Conservation (phyloP, 2,329 filamentous ascomycete genomes). For the Aspergillus alliaceus region DNA sequence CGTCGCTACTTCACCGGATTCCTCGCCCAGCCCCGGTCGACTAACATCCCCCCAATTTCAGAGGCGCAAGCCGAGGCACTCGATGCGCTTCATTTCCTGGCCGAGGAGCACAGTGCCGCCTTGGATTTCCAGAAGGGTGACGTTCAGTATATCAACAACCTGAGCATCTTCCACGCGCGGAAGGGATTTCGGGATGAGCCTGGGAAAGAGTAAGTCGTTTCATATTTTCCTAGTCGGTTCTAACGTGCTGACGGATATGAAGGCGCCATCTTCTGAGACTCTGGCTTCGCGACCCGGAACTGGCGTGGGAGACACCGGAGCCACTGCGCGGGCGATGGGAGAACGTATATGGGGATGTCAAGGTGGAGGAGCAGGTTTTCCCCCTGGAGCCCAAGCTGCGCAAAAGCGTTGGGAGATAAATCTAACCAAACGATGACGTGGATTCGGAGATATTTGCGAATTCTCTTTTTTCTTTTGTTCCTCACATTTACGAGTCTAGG, state of each 20-base stretch:
- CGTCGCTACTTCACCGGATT: constrained; percentile 59
- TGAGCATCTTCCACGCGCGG: constrained; percentile 53
- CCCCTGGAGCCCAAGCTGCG: constrained; percentile 36
- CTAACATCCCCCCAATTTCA: constrained; percentile 48
- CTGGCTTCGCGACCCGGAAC: constrained; percentile 50
- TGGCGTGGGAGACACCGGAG: constrained; percentile 47
- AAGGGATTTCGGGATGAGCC: constrained; percentile 46
- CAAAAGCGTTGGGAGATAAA: not conserved
- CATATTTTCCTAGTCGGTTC: not conserved
- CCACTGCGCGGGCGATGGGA: constrained; percentile 40
- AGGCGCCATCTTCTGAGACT: constrained; percentile 49
- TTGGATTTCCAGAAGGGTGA: constrained; percentile 51
- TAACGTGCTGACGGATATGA: not conserved
- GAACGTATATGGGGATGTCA: constrained; percentile 43
- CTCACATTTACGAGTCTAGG: not conserved
- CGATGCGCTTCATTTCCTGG: constrained; percentile 52
- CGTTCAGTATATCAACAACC: constrained; percentile 54
- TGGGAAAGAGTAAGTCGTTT: constrained; percentile 37
- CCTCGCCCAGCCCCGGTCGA: constrained; percentile 42
- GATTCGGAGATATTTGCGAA: not conserved
- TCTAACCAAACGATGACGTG: not conserved
- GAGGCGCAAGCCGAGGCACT: constrained; percentile 56
- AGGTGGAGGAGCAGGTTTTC: constrained; percentile 42
- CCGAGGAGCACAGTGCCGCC: constrained; percentile 42
- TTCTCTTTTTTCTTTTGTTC: not conserved